These are phyloP conservation scores for Paulownia fortunei DNA, from an alignment of 257 asterid genomes.

Conservation along the genomic window DNA sequence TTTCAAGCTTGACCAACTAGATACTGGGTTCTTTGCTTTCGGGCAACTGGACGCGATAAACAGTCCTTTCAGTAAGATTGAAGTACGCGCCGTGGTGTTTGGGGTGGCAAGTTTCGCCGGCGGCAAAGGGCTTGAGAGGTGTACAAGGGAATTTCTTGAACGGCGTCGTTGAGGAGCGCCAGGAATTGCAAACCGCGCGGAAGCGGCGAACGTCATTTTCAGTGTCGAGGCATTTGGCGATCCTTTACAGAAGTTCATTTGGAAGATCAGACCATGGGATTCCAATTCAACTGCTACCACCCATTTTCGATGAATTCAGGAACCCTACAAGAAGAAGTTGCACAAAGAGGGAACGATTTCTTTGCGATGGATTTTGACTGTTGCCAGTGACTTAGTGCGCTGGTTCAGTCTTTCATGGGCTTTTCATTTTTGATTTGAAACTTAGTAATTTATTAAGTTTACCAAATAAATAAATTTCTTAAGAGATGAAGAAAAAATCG, in stretches of 20 bases:
- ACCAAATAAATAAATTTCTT: too few species aligned
- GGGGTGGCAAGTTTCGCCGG: background rate
- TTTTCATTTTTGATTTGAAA: too few species aligned
- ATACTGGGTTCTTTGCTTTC: background rate
- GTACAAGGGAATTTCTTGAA: background rate
- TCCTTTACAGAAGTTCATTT: slow-evolving; percentile 9
- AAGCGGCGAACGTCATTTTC: slow-evolving; percentile 27
- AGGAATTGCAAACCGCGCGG: slow-evolving; percentile 31
- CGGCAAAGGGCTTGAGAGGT: slow-evolving; percentile 12
- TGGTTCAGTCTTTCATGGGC: too few species aligned
- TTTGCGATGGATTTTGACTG: background rate
- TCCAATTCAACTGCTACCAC: background rate
- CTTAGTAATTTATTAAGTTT: too few species aligned
- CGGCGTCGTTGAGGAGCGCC: slow-evolving; percentile 32
- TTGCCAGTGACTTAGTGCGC: too few species aligned
- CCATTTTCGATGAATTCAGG: slow-evolving; percentile 9
- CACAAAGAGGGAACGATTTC: background rate
- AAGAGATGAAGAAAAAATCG: too few species aligned
- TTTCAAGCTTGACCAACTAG: slow-evolving; percentile 28
- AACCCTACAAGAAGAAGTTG: background rate
- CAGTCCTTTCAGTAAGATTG: slow-evolving; percentile 28
- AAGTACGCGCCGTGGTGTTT: slow-evolving; percentile 4
- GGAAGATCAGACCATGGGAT: slow-evolving; percentile 29
- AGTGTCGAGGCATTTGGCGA: slow-evolving; percentile 19
- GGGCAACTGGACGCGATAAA: slow-evolving; percentile 23